phyloP scores from a whole-genome alignment of 371 early-diverging fungal species.

The Rhizopus delemar region DNA sequence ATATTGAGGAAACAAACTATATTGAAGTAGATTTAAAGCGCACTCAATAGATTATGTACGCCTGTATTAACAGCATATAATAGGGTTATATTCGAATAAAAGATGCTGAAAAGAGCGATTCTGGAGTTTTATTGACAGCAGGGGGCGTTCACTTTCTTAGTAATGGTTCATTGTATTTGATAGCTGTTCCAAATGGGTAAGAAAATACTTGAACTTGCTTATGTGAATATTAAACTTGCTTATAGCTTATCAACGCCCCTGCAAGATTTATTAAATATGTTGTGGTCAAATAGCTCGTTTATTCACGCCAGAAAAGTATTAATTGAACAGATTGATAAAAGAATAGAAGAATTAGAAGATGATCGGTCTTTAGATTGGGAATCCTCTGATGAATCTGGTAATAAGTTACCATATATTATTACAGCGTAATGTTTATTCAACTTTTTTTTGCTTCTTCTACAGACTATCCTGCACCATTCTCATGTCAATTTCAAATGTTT shows the following conservation, averaged over 20 bases:
- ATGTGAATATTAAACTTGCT: neutral
- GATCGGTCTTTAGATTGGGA: constrained; percentile 31
- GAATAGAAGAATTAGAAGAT: constrained; percentile 34
- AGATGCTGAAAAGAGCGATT: constrained; percentile 56
- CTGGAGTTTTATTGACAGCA: constrained; percentile 54
- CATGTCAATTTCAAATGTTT: constrained; percentile 62
- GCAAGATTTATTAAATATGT: constrained; percentile 58
- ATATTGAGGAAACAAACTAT: constrained; percentile 51
- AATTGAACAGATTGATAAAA: constrained; percentile 37
- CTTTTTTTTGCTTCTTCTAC: neutral
- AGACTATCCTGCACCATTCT: constrained; percentile 19
- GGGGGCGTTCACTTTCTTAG: constrained; percentile 60
- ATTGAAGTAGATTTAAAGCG: constrained; percentile 42
- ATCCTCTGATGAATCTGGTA: constrained; percentile 16
- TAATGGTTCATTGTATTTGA: constrained; percentile 59
- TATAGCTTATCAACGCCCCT: constrained; percentile 37
- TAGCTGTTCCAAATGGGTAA: constrained; percentile 60
- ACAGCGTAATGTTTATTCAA: neutral
- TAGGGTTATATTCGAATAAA: constrained; percentile 58
- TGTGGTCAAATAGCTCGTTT: constrained; percentile 55
- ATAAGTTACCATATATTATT: neutral
- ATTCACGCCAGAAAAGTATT: constrained; percentile 23
- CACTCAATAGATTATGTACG: neutral
- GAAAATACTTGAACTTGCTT: neutral
- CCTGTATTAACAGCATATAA: neutral